A percentile compares a stretch with the other conserved stretches of the same genome.
These are phyloP conservation scores for Backusella morwellensis DNA, from an alignment of 192 early-diverging fungal species.

Conservation along the genomic window DNA sequence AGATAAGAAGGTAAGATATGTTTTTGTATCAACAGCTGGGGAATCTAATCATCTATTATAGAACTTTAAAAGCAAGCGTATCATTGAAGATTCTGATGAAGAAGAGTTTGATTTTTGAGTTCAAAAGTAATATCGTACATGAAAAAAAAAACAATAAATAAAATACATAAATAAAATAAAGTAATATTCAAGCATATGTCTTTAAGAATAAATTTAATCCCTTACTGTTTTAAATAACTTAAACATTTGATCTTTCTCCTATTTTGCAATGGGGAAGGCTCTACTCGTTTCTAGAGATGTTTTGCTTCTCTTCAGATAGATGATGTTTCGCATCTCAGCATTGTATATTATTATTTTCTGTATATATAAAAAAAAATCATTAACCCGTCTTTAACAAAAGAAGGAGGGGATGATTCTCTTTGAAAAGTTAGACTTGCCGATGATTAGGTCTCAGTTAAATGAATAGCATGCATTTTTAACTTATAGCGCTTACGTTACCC, in stretches of 20 bases:
- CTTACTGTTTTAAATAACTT: neutral
- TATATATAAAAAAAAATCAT: too few species aligned
- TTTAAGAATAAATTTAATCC: neutral
- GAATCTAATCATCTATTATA: neutral
- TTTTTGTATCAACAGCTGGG: neutral
- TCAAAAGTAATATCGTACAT: neutral
- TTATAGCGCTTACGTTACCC: too few species aligned
- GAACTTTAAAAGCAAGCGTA: constrained; percentile 17
- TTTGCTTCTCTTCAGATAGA: too few species aligned
- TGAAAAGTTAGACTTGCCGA: too few species aligned
- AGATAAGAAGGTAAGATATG: constrained; percentile 10
- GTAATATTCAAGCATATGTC: too few species aligned
- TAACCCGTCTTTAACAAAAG: too few species aligned
- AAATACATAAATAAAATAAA: too few species aligned
- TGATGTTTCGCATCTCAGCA: too few species aligned
- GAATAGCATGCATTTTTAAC: too few species aligned
- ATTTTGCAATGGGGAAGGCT: neutral
- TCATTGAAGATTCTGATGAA: constrained; percentile 30
- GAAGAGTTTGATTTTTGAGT: neutral
- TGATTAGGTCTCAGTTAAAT: too few species aligned
- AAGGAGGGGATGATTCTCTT: too few species aligned
- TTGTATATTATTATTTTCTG: too few species aligned
- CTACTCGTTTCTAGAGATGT: neutral
- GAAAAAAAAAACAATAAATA: neutral
- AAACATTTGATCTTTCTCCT: neutral